phyloP scores from a whole-genome alignment of 805 yeast genomes.

The Zygoascus bituminiphila region DNA sequence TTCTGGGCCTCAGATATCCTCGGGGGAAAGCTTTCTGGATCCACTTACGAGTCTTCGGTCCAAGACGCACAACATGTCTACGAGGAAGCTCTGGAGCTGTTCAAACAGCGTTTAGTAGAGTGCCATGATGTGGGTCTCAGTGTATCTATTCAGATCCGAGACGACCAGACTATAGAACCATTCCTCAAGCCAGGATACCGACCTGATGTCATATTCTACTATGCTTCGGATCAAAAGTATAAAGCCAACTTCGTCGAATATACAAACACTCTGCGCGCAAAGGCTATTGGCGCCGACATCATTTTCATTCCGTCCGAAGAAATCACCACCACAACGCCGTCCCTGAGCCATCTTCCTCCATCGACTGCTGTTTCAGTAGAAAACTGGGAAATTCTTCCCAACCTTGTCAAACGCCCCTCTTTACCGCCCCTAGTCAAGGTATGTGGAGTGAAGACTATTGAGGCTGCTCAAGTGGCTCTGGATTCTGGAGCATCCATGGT shows the following conservation, averaged over 20 bases:
- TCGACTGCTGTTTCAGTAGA: slow-evolving; percentile 2
- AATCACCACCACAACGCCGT: not conserved
- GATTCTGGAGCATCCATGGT: slow-evolving; percentile 64
- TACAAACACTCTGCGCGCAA: not conserved
- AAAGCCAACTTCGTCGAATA: not conserved
- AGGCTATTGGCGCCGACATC: not conserved
- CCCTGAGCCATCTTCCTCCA: not conserved
- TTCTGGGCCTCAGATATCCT: slow-evolving; percentile 1
- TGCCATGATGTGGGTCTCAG: not conserved
- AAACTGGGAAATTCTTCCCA: not conserved
- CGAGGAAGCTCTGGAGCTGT: not conserved
- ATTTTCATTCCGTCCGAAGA: not conserved
- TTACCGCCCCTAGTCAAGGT: slow-evolving; percentile 51
- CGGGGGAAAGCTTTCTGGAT: no score
- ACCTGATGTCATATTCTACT: not conserved
- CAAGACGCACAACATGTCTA: not conserved
- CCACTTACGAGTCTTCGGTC: not conserved
- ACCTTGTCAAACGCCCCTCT: not conserved
- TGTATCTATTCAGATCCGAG: not conserved
- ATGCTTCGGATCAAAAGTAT: not conserved
- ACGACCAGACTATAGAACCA: not conserved
- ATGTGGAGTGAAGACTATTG: slow-evolving; percentile 67
- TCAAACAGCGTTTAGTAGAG: not conserved
- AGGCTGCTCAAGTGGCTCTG: slow-evolving; percentile 66
- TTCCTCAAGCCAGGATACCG: not conserved